A percentile compares a stretch with the other conserved stretches of the same genome.
Evolutionary conservation across 768 basidiomycete genomes (phyloP).

Genomic region (Cubamyces lactineus): DNA sequence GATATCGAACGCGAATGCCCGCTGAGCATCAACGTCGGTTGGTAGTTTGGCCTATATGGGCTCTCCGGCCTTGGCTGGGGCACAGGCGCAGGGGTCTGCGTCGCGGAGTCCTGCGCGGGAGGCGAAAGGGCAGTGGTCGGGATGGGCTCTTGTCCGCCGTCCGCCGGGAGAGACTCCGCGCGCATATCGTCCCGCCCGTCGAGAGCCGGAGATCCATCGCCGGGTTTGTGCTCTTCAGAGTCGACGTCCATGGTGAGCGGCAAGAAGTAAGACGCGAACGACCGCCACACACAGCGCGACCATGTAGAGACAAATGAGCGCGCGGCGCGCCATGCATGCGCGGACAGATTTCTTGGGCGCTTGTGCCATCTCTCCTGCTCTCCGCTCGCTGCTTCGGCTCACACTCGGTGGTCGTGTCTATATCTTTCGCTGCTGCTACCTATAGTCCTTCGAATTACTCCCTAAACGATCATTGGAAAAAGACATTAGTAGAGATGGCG

Average conservation of each 20-base stretch:
- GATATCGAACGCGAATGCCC: constrained; percentile 88
- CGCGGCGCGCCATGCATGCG: neutral
- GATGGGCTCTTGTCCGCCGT: neutral
- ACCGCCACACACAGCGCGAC: neutral
- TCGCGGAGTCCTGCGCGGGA: constrained; percentile 14
- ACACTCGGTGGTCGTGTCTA: neutral
- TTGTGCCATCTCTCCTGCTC: neutral
- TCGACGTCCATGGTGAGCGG: constrained; percentile 22
- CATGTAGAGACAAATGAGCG: neutral
- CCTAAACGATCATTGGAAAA: neutral
- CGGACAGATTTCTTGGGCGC: constrained; percentile 24
- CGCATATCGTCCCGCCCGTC: neutral
- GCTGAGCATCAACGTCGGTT: constrained; percentile 61
- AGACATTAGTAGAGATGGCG: constrained; percentile 43
- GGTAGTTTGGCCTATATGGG: constrained; percentile 43
- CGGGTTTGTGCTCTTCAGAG: constrained; percentile 14
- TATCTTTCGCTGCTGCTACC: neutral
- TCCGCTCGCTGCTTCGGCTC: neutral
- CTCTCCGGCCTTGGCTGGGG: constrained; percentile 9
- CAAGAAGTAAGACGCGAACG: neutral
- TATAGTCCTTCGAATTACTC: neutral
- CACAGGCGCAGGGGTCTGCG: constrained; percentile 15
- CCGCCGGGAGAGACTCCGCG: neutral
- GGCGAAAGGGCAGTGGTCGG: constrained; percentile 20
- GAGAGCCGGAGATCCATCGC: neutral